These are phyloP conservation scores for Acanthamoeba castellanii DNA, from an alignment of 208 protist genomes.

Conservation along the genomic window DNA sequence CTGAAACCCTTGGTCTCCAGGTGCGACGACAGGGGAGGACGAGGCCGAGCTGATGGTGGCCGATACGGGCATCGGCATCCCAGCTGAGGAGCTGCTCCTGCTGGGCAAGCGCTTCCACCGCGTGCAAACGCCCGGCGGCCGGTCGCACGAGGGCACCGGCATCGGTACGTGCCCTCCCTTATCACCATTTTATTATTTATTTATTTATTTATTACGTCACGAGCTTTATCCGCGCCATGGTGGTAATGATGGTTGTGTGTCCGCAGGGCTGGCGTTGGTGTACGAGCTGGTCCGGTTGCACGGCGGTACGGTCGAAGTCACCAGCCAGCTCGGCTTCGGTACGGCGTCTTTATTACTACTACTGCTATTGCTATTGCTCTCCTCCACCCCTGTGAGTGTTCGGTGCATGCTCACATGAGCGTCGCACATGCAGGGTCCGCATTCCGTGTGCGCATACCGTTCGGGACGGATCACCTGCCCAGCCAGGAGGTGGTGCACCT, in stretches of 20 bases:
- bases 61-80: constrained; percentile 77
- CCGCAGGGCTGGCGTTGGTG: constrained; percentile 72
- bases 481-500: background rate
- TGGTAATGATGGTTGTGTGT: background rate
- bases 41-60: constrained; percentile 53
- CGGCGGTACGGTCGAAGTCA: constrained; percentile 66
- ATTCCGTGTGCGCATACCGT: constrained; percentile 50
- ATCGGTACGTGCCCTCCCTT: background rate
- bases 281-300: constrained; percentile 75
- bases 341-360: background rate
- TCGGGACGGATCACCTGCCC: constrained; percentile 47
- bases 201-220: background rate
- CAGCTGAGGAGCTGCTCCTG: constrained; percentile 41
- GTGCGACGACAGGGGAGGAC: background rate
- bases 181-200: background rate
- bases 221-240: background rate
- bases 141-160: constrained; percentile 69
- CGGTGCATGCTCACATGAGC: too few species aligned
- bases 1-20: background rate
- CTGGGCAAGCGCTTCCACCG: constrained; percentile 76
- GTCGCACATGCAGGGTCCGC: background rate
- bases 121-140: constrained; percentile 41
- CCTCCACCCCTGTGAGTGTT: background rate
- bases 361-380: background rate
- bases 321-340: constrained; percentile 38